Evolutionary conservation across 139 green algal species (phyloP), one percentile per base, ranked within the genome.

Genomic region (Nannochloris sp.): DNA sequence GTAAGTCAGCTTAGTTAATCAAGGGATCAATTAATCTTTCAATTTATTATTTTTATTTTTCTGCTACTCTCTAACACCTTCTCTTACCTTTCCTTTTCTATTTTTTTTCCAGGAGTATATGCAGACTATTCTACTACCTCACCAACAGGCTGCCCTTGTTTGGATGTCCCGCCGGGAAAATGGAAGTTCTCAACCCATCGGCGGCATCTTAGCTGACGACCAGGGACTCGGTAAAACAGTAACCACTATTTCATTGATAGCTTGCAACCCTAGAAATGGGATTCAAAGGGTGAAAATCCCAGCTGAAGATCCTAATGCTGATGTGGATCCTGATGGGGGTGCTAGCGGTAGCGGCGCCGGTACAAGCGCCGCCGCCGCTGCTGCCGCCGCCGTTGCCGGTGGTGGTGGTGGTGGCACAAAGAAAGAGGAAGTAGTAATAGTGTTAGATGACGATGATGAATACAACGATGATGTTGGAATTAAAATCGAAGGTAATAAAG

Each of bases 181-280:
- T 4, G 37, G 7, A 19, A 46, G 51, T 14, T n/a, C 54, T 15
- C 29, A 31, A 37, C 81, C 59, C 47, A 60, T 32, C 12, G 88
- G 88, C 0, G 88, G 88, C 48, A 88, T 95, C 27, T 61, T 95
- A 31, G 87, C 87, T 36, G 88, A 95, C 34, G 88, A 95, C 61
- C 78, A 85, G 75, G 88, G 88, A 4, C 58, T 95, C 32, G 88
- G 88, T 47, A 95, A 95, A 66, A 93, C 87, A 1, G 71, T 95
- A 33, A 85, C 74, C 46, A 89, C 86, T 30, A 84, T 93, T 31
- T 59, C 81, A 1, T 77, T 93, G 57, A 88, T 95, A 37, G 57
- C 90, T 32, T 83, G 78, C 14, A 76, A 85, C 69, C 65, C 29
- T 42, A 54, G 30, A 42, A 10, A 30, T 23, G 51, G 24, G 38